Evolutionary conservation across 192 early-diverging fungal genomes (phyloP), one percentile per base, ranked within the genome.

Genomic region (Entrophospora sp.): DNA sequence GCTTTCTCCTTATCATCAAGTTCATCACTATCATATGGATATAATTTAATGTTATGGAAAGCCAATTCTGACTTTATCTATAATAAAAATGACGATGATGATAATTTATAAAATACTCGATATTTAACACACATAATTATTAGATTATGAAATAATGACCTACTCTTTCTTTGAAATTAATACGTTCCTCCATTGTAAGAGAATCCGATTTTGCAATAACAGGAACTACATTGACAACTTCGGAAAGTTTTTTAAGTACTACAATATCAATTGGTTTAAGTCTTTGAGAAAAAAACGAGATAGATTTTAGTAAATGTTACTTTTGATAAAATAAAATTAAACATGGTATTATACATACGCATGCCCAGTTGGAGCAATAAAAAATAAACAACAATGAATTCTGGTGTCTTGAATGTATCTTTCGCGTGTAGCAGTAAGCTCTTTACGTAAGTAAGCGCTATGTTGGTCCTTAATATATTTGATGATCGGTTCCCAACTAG

Each of bases 391-490:
- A 65, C 88, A 89, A 79, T 99, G 96, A 61, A 99, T 87, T 67
- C 94, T 84, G 34, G 93, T 92, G 75, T 99, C 96, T 73, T 87
- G 78, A 70, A 99, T 97, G 64, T 92, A 80, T 55, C 87, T 81
- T 61, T 95, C 95, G 70, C 95, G 87, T 71, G 79, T 80, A 37
- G 91, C 87, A 56, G 89, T 90, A 62, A 91, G 79, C 76, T 99
- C 96, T 74, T 94, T 91, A 74, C 92, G 87, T 48, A 99, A 82
- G 79, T 91, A 99, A 51, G 87, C 82, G 20, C 89, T 89, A 81
- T 99, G 95, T 80, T 97, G 96, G 73, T 96, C 96, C 81, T 96
- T 94, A 73, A 99, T 97, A 82, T 95, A 94, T 79, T 96, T 96
- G 73, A 94, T 86, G 64, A 98, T 92, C n/a, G 92, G 93, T 63